Conservation (phyloP, 1,139 yeast species). For the Nadsonia commutata region DNA sequence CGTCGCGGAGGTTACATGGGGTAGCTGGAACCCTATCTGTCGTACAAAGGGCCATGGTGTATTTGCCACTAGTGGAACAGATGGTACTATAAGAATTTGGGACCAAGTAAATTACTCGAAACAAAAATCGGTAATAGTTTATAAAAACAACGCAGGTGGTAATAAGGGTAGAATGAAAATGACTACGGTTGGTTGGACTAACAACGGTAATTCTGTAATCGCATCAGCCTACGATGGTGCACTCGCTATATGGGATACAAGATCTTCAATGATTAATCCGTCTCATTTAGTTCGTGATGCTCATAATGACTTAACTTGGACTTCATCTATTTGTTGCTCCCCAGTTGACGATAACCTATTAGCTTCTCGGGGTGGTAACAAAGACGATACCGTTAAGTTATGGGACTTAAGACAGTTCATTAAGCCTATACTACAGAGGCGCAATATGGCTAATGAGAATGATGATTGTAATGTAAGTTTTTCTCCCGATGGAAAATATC, state of each 20-base stretch:
- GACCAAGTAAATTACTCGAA: conserved; percentile 15
- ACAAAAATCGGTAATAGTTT: conserved; percentile 20
- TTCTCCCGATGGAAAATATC: conserved; percentile 17
- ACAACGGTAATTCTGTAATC: conserved; percentile 12
- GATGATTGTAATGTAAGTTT: conserved; percentile 13
- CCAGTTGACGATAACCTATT: conserved; percentile 12
- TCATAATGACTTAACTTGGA: conserved; percentile 12
- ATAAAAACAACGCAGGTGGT: conserved; percentile 14
- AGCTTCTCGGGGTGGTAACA: conserved; percentile 18
- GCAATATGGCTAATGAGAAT: conserved; percentile 12
- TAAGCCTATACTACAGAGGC: conserved; percentile 20
- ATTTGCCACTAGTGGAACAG: conserved; percentile 21
- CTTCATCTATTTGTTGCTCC: conserved; percentile 11
- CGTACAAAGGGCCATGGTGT: conserved; percentile 4
- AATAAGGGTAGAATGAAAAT: conserved; percentile 13
- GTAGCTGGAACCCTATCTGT: conserved; percentile 20
- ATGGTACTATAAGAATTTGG: conserved; percentile 26
- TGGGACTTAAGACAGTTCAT: conserved; percentile 25
- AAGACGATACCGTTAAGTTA: conserved; percentile 19
- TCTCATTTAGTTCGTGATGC: conserved; percentile 15
- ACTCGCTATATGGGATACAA: conserved; percentile 19
- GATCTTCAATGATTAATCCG: conserved; percentile 20
- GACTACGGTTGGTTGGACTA: conserved; percentile 14
- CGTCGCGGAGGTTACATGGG: conserved; percentile 21
- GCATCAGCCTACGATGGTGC: conserved; percentile 14